Conservation (phyloP, 805 yeast genomes). For the Geotrichum ghanense region DNA sequence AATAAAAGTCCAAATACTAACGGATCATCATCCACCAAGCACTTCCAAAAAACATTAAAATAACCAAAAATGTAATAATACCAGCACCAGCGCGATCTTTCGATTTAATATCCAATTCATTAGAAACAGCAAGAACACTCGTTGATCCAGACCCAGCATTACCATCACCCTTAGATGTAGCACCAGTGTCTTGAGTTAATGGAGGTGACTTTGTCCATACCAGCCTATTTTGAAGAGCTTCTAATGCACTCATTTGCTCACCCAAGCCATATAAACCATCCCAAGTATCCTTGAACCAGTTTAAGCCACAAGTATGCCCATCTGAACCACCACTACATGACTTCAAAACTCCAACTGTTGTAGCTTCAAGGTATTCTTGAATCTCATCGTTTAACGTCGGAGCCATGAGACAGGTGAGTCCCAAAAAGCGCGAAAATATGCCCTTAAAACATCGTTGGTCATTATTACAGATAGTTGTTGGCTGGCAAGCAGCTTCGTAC, state of each 20-base stretch:
- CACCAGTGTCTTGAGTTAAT: constrained; percentile 52
- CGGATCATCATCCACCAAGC: constrained; percentile 59
- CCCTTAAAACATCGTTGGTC: constrained; percentile 73
- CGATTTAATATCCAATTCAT: constrained; percentile 32
- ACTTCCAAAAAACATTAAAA: constrained; percentile 50
- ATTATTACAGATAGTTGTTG: constrained; percentile 42
- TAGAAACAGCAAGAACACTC: constrained; percentile 14
- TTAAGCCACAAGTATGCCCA: constrained; percentile 69
- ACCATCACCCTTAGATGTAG: constrained; percentile 54
- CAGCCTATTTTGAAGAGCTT: constrained; percentile 40
- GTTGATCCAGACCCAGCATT: constrained; percentile 48
- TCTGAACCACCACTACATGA: constrained; percentile 76
- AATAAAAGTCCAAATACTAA: not conserved
- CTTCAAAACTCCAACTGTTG: constrained; percentile 61
- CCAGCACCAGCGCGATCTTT: constrained; percentile 88
- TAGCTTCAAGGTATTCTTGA: constrained; percentile 34
- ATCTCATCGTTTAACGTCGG: constrained; percentile 42
- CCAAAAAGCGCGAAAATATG: constrained; percentile 52
- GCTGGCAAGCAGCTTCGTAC: constrained; percentile 68
- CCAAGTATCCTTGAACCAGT: constrained; percentile 54
- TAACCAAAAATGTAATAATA: constrained; percentile 63
- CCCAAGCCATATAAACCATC: constrained; percentile 70
- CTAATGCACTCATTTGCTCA: constrained; percentile 73
- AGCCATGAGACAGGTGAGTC: constrained; percentile 48
- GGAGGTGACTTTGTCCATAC: constrained; percentile 38